phyloP scores from a whole-genome alignment of 2,329 filamentous ascomycete genomes.

The Penicillium nordicum region DNA sequence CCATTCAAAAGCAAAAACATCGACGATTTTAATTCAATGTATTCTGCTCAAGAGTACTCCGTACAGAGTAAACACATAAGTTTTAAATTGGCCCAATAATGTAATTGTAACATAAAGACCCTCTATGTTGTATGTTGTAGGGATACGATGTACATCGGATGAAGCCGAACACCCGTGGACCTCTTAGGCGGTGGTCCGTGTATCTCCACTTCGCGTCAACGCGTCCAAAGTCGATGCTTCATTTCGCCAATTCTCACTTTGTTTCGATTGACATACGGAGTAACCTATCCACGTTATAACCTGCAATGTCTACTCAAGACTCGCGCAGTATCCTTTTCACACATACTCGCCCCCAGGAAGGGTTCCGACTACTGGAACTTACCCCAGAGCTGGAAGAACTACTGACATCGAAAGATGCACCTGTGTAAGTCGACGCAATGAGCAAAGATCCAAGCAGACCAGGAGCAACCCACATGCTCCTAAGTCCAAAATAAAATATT shows the following conservation, averaged over 20 bases:
- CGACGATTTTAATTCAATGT: background rate
- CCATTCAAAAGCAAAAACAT: conserved; percentile 2
- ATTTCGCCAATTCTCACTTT: background rate
- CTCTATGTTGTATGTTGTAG: background rate
- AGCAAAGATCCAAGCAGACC: background rate
- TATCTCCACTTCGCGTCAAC: conserved; percentile 15
- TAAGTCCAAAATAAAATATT: background rate
- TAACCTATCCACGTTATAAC: background rate
- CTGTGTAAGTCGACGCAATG: conserved; percentile 28
- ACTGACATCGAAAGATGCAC: conserved; percentile 47
- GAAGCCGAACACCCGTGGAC: background rate
- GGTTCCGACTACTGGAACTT: conserved; percentile 59
- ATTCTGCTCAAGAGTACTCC: background rate
- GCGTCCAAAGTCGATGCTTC: conserved; percentile 18
- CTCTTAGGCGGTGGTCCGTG: conserved; percentile 37
- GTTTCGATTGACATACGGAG: background rate
- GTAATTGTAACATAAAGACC: background rate
- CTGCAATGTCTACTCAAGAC: conserved; percentile 40
- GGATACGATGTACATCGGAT: background rate
- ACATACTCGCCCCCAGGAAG: conserved; percentile 46
- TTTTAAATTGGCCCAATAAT: background rate
- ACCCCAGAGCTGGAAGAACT: conserved; percentile 56
- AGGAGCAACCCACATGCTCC: background rate
- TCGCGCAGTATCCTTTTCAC: conserved; percentile 40
- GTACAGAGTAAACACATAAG: background rate